Evolutionary conservation across 2,329 filamentous ascomycete genomes (phyloP), one percentile per base, ranked within the genome.

Genomic region (Talaromyces amestolkiae): DNA sequence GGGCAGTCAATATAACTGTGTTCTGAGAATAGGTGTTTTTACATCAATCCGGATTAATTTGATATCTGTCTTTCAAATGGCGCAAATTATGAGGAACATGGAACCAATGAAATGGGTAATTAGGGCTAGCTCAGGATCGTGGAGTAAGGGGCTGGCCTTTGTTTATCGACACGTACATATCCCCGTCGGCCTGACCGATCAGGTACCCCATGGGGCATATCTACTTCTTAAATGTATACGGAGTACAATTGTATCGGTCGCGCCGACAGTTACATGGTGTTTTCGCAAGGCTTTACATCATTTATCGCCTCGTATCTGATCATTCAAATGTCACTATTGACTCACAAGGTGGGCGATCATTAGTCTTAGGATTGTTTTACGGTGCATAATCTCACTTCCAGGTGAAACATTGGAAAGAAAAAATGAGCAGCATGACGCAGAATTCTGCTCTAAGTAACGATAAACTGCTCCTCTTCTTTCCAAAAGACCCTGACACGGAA

Each of bases 401-500:
- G 2, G 41, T 45, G n/a, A 45, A 19, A n/a, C 35, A 27, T 4
- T 33, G 1, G 51, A 22, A 31, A 27, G 6, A 56, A 22, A 6
- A 31, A 37, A 37, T 37, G 51, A 31, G 19, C 35, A 56, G n/a
- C 19, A 19, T 9, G 11, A 56, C 10, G 8, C 27, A 56, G 27
- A 37, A 35, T 2, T 35, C n/a, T 37, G 24, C 27, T 33, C 27
- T 56, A n/a, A 35, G 51, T 31, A 56, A 56, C 11, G 51, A 56
- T 56, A 56, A 56, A 19, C n/a, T 56, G 51, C 27, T 56, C 15
- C 27, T 56, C 9, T 56, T 56, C 51, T 56, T 56, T 27, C 51
- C 51, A 31, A 56, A 56, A n/a, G 51, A 56, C 4, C 51, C 51
- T n/a, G 51, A 56, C 31, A 10, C 27, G 51, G 15, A 31, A 35